These are phyloP conservation scores for Knoxdaviesia capensis DNA, from an alignment of 2,329 filamentous ascomycete genomes.

Conservation along the genomic window DNA sequence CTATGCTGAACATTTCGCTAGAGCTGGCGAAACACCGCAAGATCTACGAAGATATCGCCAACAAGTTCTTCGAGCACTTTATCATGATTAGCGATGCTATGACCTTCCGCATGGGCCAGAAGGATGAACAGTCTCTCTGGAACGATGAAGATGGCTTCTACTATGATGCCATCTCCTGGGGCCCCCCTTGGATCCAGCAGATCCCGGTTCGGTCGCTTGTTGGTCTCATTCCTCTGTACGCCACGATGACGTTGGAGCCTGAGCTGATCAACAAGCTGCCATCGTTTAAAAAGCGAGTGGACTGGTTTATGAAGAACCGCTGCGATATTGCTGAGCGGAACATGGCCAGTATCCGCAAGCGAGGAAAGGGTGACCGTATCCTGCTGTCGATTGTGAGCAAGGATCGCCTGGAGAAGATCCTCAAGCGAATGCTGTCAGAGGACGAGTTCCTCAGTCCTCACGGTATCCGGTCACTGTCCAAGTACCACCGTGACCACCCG, in stretches of 20 bases:
- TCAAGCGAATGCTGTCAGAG: conserved; percentile 83
- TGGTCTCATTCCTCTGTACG: conserved; percentile 82
- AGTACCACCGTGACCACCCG: conserved; percentile 74
- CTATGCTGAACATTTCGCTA: conserved; percentile 91
- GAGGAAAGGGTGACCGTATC: conserved; percentile 77
- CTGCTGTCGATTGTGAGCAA: conserved; percentile 81
- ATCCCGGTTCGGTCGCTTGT: conserved; percentile 83
- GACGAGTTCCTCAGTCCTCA: conserved; percentile 81
- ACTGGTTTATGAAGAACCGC: conserved; percentile 86
- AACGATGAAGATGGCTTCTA: conserved; percentile 96
- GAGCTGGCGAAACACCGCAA: conserved; percentile 89
- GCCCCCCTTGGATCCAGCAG: conserved; percentile 81
- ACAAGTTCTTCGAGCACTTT: conserved; percentile 98
- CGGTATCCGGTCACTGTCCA: conserved; percentile 81
- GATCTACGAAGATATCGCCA: conserved; percentile 91
- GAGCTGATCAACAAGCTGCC: conserved; percentile 84
- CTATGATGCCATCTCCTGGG: conserved; percentile 95
- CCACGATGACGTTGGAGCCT: conserved; percentile 78
- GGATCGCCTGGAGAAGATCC: conserved; percentile 73
- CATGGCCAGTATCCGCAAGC: conserved; percentile 78
- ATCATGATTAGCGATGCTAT: conserved; percentile 96
- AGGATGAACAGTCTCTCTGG: conserved; percentile 70
- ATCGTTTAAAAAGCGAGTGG: conserved; percentile 75
- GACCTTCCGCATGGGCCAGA: conserved; percentile 56
- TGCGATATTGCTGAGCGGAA: conserved; percentile 79